Conservation (phyloP, 768 basidiomycete genomes). For the Steccherinum ochraceum region DNA sequence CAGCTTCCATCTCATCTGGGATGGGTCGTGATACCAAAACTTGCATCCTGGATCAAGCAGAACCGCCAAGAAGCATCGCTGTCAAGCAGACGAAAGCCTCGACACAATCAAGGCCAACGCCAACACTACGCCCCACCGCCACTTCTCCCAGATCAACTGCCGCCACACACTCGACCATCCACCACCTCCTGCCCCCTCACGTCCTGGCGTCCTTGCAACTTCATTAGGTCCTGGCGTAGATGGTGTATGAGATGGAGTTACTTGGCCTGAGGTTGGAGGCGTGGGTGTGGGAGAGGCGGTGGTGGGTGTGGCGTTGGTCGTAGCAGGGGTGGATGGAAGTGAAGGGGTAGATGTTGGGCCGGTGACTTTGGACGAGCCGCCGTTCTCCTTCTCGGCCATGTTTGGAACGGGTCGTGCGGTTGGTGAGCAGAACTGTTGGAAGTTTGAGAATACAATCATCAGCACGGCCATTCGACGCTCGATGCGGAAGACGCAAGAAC, state of each 20-base stretch:
- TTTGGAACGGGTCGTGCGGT: constrained; percentile 76
- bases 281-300: constrained; percentile 1
- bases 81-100: constrained; percentile 50
- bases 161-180: constrained; percentile 59
- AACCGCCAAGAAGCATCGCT: background rate
- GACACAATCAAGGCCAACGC: constrained; percentile 75
- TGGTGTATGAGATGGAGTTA: constrained; percentile 7
- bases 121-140: constrained; percentile 77
- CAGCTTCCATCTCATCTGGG: background rate
- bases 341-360: constrained; percentile 1
- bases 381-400: constrained; percentile 82
- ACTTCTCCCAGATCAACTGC: constrained; percentile 72
- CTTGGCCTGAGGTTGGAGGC: constrained; percentile 9
- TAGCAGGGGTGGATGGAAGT: background rate
- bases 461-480: background rate
- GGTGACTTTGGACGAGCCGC: constrained; percentile 33
- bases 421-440: constrained; percentile 60
- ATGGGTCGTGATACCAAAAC: background rate
- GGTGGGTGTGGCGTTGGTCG: background rate
- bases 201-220: background rate
- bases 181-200: constrained; percentile 9
- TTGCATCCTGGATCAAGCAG: background rate
- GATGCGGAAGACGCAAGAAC: background rate
- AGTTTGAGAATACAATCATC: constrained; percentile 13
- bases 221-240: constrained; percentile 11